Evolutionary conservation across 2,329 filamentous ascomycete species (phyloP).

Genomic region (Aspergillus japonicus): DNA sequence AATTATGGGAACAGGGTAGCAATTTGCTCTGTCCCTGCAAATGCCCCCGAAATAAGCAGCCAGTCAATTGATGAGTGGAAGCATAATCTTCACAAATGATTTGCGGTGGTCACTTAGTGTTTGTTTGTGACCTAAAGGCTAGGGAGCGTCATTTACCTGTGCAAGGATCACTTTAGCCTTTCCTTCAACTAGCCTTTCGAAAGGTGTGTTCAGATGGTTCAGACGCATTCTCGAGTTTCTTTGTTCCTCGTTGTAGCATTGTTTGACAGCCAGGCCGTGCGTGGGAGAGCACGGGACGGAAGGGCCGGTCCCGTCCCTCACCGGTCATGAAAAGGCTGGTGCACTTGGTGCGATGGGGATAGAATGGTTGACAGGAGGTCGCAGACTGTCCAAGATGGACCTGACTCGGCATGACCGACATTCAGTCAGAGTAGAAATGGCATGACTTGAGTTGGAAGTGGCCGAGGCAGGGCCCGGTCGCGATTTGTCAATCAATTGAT

Average conservation of each 20-base stretch:
- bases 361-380: slow-evolving; percentile 14
- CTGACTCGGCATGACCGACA: not conserved
- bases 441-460: not conserved
- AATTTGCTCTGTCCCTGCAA: slow-evolving; percentile 25
- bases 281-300: slow-evolving; percentile 34
- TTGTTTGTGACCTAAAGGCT: slow-evolving; percentile 5
- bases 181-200: not conserved
- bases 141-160: slow-evolving; percentile 2
- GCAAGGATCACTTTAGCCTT: slow-evolving; percentile 2
- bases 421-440: not conserved
- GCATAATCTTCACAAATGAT: slow-evolving; percentile 29
- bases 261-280: slow-evolving; percentile 4
- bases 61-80: slow-evolving; percentile 17
- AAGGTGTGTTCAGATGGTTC: not conserved
- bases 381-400: not conserved
- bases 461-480: slow-evolving; percentile 5
- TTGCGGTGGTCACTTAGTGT: slow-evolving; percentile 7
- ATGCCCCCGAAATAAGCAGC: slow-evolving; percentile 25
- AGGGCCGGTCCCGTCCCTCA: slow-evolving; percentile 34
- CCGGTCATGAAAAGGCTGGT: slow-evolving; percentile 8
- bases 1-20: slow-evolving; percentile 14
- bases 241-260: not conserved
- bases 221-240: slow-evolving; percentile 5
- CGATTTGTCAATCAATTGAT: slow-evolving; percentile 7
- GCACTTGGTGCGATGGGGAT: slow-evolving; percentile 1